These are phyloP conservation scores for Pyrenophora tritici-repentis DNA, from an alignment of 2,329 filamentous ascomycete genomes.

Conservation along the genomic window DNA sequence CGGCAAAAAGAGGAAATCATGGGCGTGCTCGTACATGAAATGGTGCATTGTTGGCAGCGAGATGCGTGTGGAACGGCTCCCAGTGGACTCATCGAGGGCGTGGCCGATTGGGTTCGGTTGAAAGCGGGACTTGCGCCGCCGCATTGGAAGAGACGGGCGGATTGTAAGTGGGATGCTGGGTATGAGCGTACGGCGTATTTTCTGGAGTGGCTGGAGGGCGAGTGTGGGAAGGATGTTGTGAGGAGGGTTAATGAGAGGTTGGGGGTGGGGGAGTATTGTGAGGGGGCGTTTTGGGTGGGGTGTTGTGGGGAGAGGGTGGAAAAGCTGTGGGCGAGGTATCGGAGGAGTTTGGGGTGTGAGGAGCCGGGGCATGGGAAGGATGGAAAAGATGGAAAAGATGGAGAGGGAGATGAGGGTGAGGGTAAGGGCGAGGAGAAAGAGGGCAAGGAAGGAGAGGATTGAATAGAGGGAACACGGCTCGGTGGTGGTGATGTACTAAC, in stretches of 20 bases:
- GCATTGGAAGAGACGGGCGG: slow-evolving; percentile 72
- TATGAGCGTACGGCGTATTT: slow-evolving; percentile 95
- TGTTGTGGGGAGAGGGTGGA: slow-evolving; percentile 69
- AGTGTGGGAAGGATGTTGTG: slow-evolving; percentile 58
- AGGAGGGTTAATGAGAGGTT: slow-evolving; percentile 69
- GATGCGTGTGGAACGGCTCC: slow-evolving; percentile 62
- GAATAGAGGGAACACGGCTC: too few relatives aligned
- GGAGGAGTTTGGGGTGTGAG: slow-evolving; percentile 48
- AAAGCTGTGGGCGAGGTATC: slow-evolving; percentile 77
- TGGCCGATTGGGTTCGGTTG: slow-evolving; percentile 91
- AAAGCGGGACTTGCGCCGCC: slow-evolving; percentile 73
- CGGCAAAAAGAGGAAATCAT: slow-evolving; percentile 65
- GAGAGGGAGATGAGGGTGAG: too few relatives aligned
- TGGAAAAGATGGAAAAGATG: too few relatives aligned
- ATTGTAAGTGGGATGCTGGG: slow-evolving; percentile 79
- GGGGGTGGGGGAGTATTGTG: slow-evolving; percentile 65
- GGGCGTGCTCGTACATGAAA: slow-evolving; percentile 87
- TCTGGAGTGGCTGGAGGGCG: slow-evolving; percentile 78
- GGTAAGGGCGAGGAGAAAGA: too few relatives aligned
- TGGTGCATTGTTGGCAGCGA: slow-evolving; percentile 94
- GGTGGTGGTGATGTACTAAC: too few relatives aligned
- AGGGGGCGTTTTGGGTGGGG: slow-evolving; percentile 69
- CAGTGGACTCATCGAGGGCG: slow-evolving; percentile 83
- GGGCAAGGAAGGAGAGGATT: too few relatives aligned
- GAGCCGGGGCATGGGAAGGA: too few relatives aligned